Evolutionary conservation across 306 rosid genomes (phyloP).

Genomic region (Clitoria ternatea): DNA sequence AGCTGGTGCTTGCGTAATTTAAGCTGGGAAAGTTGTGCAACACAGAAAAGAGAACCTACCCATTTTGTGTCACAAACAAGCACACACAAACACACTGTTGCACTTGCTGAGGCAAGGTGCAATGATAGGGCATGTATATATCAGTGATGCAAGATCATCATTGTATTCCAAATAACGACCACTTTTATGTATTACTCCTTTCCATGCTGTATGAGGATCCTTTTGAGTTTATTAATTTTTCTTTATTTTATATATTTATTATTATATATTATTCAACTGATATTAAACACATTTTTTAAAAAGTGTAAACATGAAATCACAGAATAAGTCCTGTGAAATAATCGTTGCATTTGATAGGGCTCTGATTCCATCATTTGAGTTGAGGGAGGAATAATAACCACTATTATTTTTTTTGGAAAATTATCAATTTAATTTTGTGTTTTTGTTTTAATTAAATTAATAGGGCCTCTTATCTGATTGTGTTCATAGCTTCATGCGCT

Average conservation of each 20-base stretch:
- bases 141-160: conserved; percentile 11
- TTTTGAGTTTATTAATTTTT: too few species aligned
- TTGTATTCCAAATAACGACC: neutral
- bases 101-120: neutral
- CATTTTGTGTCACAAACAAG: conserved; percentile 17
- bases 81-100: conserved; percentile 7
- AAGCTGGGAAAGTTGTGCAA: conserved; percentile 16
- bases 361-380: conserved; percentile 21
- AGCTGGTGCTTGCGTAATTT: conserved; percentile 7
- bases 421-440: neutral
- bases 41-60: conserved; percentile 18
- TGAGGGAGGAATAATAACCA: neutral
- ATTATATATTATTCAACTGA: too few species aligned
- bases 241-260: too few species aligned
- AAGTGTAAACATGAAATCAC: too few species aligned
- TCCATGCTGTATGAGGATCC: conserved; percentile 28
- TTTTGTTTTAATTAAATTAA: neutral
- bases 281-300: too few species aligned
- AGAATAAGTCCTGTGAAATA: too few species aligned
- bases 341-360: too few species aligned
- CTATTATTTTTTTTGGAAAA: neutral
- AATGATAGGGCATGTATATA: conserved; percentile 9
- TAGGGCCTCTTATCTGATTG: neutral
- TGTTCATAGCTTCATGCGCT: neutral
- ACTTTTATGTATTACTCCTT: conserved; percentile 7